Conservation (phyloP, 1,284 basidiomycete genomes). For the Phenoliferia sp. region DNA sequence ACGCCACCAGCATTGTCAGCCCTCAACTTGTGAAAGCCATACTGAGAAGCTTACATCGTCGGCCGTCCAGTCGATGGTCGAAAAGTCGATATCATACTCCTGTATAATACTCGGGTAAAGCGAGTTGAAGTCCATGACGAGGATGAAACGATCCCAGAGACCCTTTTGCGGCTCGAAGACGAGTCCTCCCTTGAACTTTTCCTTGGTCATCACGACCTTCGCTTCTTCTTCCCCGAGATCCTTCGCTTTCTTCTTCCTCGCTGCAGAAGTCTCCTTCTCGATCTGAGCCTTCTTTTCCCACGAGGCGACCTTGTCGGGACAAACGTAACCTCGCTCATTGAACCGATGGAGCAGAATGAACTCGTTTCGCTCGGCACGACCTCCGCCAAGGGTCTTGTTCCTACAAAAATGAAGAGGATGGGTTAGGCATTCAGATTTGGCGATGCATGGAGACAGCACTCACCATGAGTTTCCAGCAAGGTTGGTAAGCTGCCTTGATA, state of each 20-base stretch:
- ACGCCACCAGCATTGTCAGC: slow-evolving; percentile 11
- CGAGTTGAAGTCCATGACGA: slow-evolving; percentile 99
- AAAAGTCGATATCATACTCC: slow-evolving; percentile 99
- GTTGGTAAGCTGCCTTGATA: slow-evolving; percentile 92
- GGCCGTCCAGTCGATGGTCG: slow-evolving; percentile 71
- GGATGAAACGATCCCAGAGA: slow-evolving; percentile 92
- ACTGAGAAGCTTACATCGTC: slow-evolving; percentile 56
- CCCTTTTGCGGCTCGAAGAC: slow-evolving; percentile 97
- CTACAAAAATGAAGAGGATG: slow-evolving; percentile 45
- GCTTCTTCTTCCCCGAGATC: slow-evolving; percentile 57
- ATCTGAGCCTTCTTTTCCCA: slow-evolving; percentile 64
- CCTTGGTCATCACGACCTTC: slow-evolving; percentile 67
- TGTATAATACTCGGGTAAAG: slow-evolving; percentile 99
- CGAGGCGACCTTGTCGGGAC: slow-evolving; percentile 75
- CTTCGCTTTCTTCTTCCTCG: slow-evolving; percentile 44
- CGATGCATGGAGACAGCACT: slow-evolving; percentile 31
- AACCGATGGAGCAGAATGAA: slow-evolving; percentile 99
- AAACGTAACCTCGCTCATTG: slow-evolving; percentile 90
- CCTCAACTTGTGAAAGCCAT: slow-evolving; percentile 11
- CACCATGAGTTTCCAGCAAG: slow-evolving; percentile 98
- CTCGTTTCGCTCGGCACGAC: slow-evolving; percentile 96
- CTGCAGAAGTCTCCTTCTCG: slow-evolving; percentile 43
- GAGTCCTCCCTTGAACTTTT: slow-evolving; percentile 97
- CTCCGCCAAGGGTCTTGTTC: slow-evolving; percentile 84
- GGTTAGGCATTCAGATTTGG: neutral